Evolutionary conservation across 2,329 filamentous ascomycete species (phyloP).

Genomic region (Pseudogymnoascus sp.): DNA sequence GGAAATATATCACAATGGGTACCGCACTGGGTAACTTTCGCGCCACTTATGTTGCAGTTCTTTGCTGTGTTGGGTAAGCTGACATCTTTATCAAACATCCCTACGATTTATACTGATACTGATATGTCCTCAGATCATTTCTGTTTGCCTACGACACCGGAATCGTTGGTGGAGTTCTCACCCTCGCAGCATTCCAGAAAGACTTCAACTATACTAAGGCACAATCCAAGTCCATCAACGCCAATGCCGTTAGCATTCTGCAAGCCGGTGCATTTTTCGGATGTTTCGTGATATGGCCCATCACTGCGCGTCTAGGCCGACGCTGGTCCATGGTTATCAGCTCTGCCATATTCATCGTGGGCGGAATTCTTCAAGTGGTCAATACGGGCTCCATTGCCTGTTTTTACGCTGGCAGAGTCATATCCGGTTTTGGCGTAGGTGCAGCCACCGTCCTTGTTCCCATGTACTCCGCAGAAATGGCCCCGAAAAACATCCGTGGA

Average conservation of each 20-base stretch:
- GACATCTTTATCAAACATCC: slow-evolving; percentile 15
- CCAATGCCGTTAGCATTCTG: slow-evolving; percentile 44
- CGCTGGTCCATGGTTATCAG: slow-evolving; percentile 39
- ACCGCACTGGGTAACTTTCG: slow-evolving; percentile 32
- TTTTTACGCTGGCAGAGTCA: slow-evolving; percentile 43
- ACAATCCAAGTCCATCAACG: slow-evolving; percentile 38
- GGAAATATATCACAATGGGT: slow-evolving; percentile 12
- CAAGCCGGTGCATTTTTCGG: slow-evolving; percentile 47
- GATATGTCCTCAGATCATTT: slow-evolving; percentile 28
- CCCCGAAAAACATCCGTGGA: slow-evolving; percentile 37
- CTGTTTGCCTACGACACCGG: slow-evolving; percentile 40
- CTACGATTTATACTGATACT: slow-evolving; percentile 9
- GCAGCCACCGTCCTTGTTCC: slow-evolving; percentile 39
- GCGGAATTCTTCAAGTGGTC: slow-evolving; percentile 41
- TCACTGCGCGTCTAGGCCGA: slow-evolving; percentile 41
- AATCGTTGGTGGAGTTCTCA: slow-evolving; percentile 42
- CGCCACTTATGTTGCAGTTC: slow-evolving; percentile 28
- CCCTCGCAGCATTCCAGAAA: slow-evolving; percentile 37
- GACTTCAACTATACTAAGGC: slow-evolving; percentile 38
- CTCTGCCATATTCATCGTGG: slow-evolving; percentile 36
- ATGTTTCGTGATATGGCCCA: slow-evolving; percentile 44
- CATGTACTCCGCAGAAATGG: slow-evolving; percentile 40
- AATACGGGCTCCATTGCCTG: slow-evolving; percentile 39
- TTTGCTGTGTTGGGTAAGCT: slow-evolving; percentile 15
- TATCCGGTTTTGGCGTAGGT: slow-evolving; percentile 43